Percentiles rank a stretch among this genome's conserved stretches.
phyloP scores from a whole-genome alignment of 1,139 yeast species.

The Yamadazyma friedrichii region DNA sequence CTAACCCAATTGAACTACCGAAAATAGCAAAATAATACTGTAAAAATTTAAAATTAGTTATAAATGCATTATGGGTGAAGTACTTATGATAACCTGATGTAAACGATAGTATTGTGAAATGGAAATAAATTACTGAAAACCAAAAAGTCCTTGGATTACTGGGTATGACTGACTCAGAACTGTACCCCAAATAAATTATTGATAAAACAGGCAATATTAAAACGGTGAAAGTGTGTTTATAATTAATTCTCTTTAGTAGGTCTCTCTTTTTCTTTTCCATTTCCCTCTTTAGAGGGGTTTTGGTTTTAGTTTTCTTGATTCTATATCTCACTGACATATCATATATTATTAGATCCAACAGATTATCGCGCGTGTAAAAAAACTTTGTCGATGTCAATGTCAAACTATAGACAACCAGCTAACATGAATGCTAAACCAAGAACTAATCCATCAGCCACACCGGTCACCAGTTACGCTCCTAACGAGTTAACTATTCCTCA shows the following conservation, averaged over 20 bases:
- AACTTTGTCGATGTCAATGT: conserved; percentile 8
- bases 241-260: conserved; percentile 33
- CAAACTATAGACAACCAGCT: conserved; percentile 6
- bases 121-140: conserved; percentile 34
- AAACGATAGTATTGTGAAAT: conserved; percentile 40
- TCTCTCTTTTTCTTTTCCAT: conserved; percentile 33
- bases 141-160: conserved; percentile 26
- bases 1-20: conserved; percentile 63
- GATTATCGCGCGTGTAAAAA: not conserved
- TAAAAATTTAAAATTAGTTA: conserved; percentile 30
- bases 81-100: conserved; percentile 47
- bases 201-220: conserved; percentile 31
- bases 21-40: conserved; percentile 48
- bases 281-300: conserved; percentile 20
- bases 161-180: conserved; percentile 21
- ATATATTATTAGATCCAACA: no score
- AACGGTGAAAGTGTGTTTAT: conserved; percentile 30
- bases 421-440: conserved; percentile 22
- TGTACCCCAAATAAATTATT: conserved; percentile 21
- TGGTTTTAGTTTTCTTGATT: conserved; percentile 13
- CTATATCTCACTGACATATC: conserved; percentile 10
- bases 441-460: conserved; percentile 37
- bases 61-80: conserved; percentile 58
- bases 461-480: conserved; percentile 55
- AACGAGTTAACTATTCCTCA: conserved; percentile 70